These are phyloP conservation scores for Peronospora destructor DNA, from an alignment of 352 stramenopile species.

Conservation along the genomic window DNA sequence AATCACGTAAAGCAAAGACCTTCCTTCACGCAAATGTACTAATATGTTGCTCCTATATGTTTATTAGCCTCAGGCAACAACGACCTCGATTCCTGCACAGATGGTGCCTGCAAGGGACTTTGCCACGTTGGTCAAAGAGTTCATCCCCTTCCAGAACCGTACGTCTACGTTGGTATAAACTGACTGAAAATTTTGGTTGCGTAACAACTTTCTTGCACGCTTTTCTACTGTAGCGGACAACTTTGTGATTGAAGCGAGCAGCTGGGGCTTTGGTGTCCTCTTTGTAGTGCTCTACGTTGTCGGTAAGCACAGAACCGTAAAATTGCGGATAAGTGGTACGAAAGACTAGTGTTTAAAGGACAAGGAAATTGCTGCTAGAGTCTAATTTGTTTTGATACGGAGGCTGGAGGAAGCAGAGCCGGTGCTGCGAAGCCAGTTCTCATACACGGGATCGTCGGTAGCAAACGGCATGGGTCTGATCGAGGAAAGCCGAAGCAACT, in stretches of 20 bases:
- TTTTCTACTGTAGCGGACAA: slow-evolving; percentile 33
- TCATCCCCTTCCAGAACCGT: slow-evolving; percentile 38
- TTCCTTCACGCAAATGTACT: neutral
- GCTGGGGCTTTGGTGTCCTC: slow-evolving; percentile 38
- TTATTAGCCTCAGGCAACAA: slow-evolving; percentile 10
- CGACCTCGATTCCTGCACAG: slow-evolving; percentile 2
- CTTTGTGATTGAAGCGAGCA: slow-evolving; percentile 43
- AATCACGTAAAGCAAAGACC: neutral
- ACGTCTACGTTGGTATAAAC: slow-evolving; percentile 2
- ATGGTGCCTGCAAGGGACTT: slow-evolving; percentile 19
- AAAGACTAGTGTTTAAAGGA: neutral
- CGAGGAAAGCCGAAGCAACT: slow-evolving; percentile 69
- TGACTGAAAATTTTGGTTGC: neutral
- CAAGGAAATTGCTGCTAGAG: neutral
- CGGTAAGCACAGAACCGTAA: slow-evolving; percentile 57
- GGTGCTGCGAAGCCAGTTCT: slow-evolving; percentile 58
- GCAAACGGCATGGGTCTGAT: slow-evolving; percentile 54
- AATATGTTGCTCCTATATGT: neutral
- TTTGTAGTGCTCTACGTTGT: slow-evolving; percentile 59
- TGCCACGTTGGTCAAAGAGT: slow-evolving; percentile 20
- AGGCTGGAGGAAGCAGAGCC: slow-evolving; percentile 66
- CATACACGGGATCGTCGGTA: slow-evolving; percentile 61
- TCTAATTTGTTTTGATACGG: neutral
- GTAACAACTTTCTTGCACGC: neutral
- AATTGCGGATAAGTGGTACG: slow-evolving; percentile 61